phyloP scores from a whole-genome alignment of 371 early-diverging fungal species.

The Funneliformis caledonium region DNA sequence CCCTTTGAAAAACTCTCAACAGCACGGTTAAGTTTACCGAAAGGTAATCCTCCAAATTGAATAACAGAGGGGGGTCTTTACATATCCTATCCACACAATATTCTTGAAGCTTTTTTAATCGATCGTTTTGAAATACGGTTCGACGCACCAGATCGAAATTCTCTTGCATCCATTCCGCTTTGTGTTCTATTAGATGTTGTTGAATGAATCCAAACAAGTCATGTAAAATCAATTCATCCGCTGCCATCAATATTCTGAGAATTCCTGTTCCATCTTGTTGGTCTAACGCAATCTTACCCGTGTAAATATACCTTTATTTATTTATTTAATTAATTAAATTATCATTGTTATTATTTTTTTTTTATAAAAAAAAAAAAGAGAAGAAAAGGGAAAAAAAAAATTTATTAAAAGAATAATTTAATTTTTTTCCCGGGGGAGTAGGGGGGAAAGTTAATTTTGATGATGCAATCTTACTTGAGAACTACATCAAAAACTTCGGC shows the following conservation, averaged over 20 bases:
- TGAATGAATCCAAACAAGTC: conserved; percentile 34
- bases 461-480: background rate
- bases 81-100: conserved; percentile 31
- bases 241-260: conserved; percentile 29
- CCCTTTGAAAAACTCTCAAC: conserved; percentile 23
- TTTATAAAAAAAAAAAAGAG: conserved; percentile 9
- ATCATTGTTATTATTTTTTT: background rate
- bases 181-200: conserved; percentile 20
- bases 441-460: background rate
- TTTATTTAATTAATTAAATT: background rate
- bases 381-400: no score
- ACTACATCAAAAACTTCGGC: background rate
- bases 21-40: conserved; percentile 11
- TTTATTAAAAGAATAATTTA: no score
- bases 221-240: conserved; percentile 31
- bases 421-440: no score
- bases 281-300: conserved; percentile 22
- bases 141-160: conserved; percentile 20
- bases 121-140: conserved; percentile 29
- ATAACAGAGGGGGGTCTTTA: conserved; percentile 23
- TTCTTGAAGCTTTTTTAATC: conserved; percentile 23
- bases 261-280: conserved; percentile 16
- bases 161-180: conserved; percentile 27
- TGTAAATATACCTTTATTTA: conserved; percentile 34
- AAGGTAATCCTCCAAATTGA: conserved; percentile 18